Conservation (phyloP, 2,329 filamentous ascomycete genomes). For the Leptographium procerum region DNA sequence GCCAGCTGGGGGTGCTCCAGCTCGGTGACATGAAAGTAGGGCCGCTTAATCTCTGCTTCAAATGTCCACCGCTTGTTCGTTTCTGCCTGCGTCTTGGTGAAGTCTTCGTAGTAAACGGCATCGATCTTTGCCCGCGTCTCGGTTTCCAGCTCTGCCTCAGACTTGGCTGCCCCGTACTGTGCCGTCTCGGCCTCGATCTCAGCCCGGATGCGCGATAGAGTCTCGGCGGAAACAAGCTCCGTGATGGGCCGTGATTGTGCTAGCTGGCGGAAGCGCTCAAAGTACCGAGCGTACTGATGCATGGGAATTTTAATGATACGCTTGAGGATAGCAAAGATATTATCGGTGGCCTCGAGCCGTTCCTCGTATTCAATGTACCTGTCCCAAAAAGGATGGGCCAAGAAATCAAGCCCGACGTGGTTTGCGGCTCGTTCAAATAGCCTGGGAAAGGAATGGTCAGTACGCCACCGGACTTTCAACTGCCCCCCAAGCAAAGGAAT, state of each 20-base stretch:
- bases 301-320: conserved; percentile 83
- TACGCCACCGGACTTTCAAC: conserved; percentile 15
- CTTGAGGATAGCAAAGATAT: conserved; percentile 71
- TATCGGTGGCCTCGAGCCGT: conserved; percentile 70
- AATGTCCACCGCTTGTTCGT: conserved; percentile 91
- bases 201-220: conserved; percentile 54
- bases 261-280: conserved; percentile 74
- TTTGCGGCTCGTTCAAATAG: conserved; percentile 84
- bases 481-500: neutral
- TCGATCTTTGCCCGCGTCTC: conserved; percentile 75
- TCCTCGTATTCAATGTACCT: conserved; percentile 98
- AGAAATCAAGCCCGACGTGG: conserved; percentile 82
- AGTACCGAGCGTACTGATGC: conserved; percentile 93
- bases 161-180: conserved; percentile 36
- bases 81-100: conserved; percentile 71
- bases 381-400: conserved; percentile 96
- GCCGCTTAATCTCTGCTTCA: conserved; percentile 87
- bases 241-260: conserved; percentile 59
- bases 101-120: conserved; percentile 67
- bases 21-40: conserved; percentile 93
- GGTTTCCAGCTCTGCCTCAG: conserved; percentile 70
- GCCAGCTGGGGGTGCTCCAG: conserved; percentile 72
- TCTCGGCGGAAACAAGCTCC: conserved; percentile 61
- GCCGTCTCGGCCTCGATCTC: conserved; percentile 59
- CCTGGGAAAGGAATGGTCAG: conserved; percentile 34